phyloP scores from a whole-genome alignment of 495 filamentous ascomycete genomes.

The Neurospora sp. region DNA sequence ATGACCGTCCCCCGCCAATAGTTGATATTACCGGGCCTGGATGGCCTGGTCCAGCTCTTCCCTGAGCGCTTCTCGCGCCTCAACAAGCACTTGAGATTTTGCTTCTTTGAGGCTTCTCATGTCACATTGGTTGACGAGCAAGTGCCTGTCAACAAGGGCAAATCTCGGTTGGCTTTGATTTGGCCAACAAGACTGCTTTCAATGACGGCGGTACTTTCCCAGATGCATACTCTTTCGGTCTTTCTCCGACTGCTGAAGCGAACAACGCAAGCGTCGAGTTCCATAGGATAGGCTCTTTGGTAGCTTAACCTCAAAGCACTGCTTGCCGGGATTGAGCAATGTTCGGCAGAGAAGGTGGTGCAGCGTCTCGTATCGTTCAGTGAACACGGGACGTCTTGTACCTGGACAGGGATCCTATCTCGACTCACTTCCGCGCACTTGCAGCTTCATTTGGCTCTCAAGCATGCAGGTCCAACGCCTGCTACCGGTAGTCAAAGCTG shows the following conservation, averaged over 20 bases:
- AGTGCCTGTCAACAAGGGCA: neutral
- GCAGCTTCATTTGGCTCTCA: conserved; percentile 16
- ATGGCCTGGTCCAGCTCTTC: neutral
- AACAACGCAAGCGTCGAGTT: neutral
- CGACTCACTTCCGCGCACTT: neutral
- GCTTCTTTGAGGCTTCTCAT: neutral
- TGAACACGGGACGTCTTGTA: neutral
- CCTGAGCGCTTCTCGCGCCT: neutral
- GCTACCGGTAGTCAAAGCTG: conserved; percentile 10
- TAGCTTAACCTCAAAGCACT: neutral
- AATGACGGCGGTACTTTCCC: neutral
- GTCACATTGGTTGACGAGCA: neutral
- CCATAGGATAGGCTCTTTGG: neutral
- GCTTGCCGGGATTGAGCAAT: neutral
- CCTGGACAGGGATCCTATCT: neutral
- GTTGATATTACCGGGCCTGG: neutral
- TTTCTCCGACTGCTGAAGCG: neutral
- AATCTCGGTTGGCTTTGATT: neutral
- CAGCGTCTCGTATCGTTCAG: conserved; percentile 1
- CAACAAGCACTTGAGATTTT: neutral
- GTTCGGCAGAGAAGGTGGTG: neutral
- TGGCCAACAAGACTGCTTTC: neutral
- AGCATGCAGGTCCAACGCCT: conserved; percentile 21
- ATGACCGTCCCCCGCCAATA: neutral
- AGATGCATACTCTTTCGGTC: neutral